A percentile compares a stretch with the other conserved stretches of the same genome.
Evolutionary conservation across 495 filamentous ascomycete species (phyloP).

Genomic region (Articulospora tetracladia): DNA sequence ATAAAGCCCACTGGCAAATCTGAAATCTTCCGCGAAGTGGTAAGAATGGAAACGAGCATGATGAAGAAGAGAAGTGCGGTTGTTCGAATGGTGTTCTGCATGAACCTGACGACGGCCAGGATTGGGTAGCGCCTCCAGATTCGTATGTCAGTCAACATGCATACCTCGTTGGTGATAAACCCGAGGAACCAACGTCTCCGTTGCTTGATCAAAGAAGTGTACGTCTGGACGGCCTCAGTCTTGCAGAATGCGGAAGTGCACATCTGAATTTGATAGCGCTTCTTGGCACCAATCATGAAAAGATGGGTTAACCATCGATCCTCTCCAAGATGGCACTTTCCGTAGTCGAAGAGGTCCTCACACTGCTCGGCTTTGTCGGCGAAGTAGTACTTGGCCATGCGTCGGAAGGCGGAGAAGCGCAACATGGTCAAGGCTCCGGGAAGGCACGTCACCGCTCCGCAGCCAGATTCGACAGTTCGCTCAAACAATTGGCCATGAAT

Average conservation of each 20-base stretch:
- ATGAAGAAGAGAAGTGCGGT: slow-evolving; percentile 96
- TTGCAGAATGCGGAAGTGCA: slow-evolving; percentile 98
- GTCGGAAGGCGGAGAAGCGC: slow-evolving; percentile 92
- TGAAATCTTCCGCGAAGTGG: slow-evolving; percentile 70
- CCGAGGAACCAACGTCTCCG: slow-evolving; percentile 95
- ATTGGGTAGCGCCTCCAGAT: slow-evolving; percentile 91
- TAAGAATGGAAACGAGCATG: slow-evolving; percentile 83
- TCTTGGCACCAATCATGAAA: slow-evolving; percentile 96
- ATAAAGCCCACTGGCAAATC: slow-evolving; percentile 93
- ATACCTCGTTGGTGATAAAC: slow-evolving; percentile 97
- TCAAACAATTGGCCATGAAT: slow-evolving; percentile 97
- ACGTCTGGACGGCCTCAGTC: slow-evolving; percentile 93
- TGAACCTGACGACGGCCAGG: slow-evolving; percentile 82
- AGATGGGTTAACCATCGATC: slow-evolving; percentile 97
- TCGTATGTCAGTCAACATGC: slow-evolving; percentile 93
- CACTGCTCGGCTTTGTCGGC: slow-evolving; percentile 96
- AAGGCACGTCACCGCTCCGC: slow-evolving; percentile 91
- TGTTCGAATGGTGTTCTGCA: slow-evolving; percentile 96
- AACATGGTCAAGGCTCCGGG: slow-evolving; percentile 93
- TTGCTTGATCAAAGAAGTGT: slow-evolving; percentile 85
- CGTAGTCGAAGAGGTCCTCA: slow-evolving; percentile 94
- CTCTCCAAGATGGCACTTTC: slow-evolving; percentile 92
- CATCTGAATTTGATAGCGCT: slow-evolving; percentile 94
- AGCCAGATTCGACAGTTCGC: slow-evolving; percentile 92
- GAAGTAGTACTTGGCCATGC: slow-evolving; percentile 99